Evolutionary conservation across 441 rosid genomes (phyloP), one percentile per base, ranked within the genome.

Genomic region (Aleurites moluccanus): DNA sequence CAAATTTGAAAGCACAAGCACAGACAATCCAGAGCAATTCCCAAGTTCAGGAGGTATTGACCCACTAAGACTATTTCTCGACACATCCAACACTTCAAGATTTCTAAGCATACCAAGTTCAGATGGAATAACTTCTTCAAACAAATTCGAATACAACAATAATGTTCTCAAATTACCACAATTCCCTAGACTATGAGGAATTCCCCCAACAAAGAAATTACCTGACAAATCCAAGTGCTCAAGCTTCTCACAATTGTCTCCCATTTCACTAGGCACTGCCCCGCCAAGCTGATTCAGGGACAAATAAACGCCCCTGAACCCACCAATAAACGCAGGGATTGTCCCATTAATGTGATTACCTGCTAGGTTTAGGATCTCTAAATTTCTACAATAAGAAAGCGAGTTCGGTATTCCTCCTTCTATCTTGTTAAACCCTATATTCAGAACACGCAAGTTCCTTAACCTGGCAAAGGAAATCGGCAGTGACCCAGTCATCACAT

Each of bases 201-300:
- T 86, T 52, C 75, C 71, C 27, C 90, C 87, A 38, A 75, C 76
- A 27, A 90, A 78, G 64, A 63, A 81, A 72, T 90, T 90, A 33
- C 89, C 91, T 0, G 91, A 90, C 81, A 90, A 78, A 80, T 90
- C 91, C 82, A 90, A 82, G 80, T 83, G 82, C 71, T 88, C 88
- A 69, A 90, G 92, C 52, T 80, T 85, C 30, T 56, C 70, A 28
- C 94, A 90, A 45, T 38, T 64, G 20, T 78, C 77, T 44, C 92
- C 91, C 47, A 87, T 79, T 45, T 82, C 85, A 49, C 72, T 49
- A 14, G 92, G 88, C 50, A 90, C 50, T 1, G 72, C 70, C 64
- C 92, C 91, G 45, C 63, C 77, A 35, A 90, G 80, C 71, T 10
- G 65, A 49, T 86, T 83, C 72, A 78, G 81, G 0, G 88, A 85